Conservation (phyloP, 768 basidiomycete genomes). For the Collybia mongolica region DNA sequence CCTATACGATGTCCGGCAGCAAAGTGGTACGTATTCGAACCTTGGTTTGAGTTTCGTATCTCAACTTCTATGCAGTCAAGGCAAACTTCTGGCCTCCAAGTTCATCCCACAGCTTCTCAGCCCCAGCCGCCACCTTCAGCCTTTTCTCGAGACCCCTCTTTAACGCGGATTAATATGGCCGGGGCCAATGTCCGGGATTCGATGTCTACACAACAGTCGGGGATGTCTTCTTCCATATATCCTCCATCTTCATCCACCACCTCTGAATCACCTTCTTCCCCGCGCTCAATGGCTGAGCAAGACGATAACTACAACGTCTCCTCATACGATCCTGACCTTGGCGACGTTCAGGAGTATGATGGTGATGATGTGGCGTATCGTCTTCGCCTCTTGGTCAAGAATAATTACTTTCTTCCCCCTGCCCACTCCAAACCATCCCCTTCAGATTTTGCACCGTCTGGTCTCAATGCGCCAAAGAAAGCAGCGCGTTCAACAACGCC, state of each 20-base stretch:
- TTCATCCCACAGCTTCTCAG: conserved; percentile 18
- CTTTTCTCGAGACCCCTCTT: conserved; percentile 46
- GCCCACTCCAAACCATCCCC: conserved; percentile 81
- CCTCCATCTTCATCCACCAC: conserved; percentile 69
- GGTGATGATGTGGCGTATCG: conserved; percentile 85
- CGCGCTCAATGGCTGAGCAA: conserved; percentile 52
- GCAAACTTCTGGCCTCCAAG: conserved; percentile 18
- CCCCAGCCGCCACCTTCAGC: conserved; percentile 41
- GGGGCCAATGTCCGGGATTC: conserved; percentile 50
- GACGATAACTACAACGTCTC: conserved; percentile 40
- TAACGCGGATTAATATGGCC: conserved; percentile 30
- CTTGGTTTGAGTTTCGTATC: conserved; percentile 5
- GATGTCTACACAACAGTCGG: conserved; percentile 62
- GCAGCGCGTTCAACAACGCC: conserved; percentile 41
- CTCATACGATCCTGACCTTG: conserved; percentile 48
- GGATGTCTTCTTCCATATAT: conserved; percentile 74
- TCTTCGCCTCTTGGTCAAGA: conserved; percentile 79
- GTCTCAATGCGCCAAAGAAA: conserved; percentile 41
- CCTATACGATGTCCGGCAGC: conserved; percentile 16
- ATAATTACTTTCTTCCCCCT: conserved; percentile 87
- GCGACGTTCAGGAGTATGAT: conserved; percentile 50
- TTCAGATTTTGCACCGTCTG: conserved; percentile 52
- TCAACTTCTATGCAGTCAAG: conserved; percentile 13
- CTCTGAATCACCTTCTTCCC: conserved; percentile 65
- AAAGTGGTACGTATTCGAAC: conserved; percentile 33